phyloP scores from a whole-genome alignment of 768 basidiomycete genomes.

The Arthromyces matolae region DNA sequence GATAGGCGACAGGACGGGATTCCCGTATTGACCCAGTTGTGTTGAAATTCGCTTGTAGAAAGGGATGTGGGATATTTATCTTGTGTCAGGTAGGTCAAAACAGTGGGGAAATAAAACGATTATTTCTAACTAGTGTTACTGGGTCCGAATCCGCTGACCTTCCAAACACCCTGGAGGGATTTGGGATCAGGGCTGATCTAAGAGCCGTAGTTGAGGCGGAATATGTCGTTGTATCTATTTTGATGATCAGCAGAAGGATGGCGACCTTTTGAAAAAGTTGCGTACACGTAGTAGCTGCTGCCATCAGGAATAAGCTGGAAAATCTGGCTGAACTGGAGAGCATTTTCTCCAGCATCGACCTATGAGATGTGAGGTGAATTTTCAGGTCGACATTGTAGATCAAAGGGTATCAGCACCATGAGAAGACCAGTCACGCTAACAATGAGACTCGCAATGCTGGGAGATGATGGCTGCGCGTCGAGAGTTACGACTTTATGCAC shows the following conservation, averaged over 20 bases:
- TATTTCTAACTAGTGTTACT: constrained; percentile 11
- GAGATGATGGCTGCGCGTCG: constrained; percentile 84
- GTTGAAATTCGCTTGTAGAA: too few species aligned
- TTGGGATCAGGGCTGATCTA: constrained; percentile 18
- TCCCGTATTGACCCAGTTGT: too few species aligned
- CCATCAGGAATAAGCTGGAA: constrained; percentile 88
- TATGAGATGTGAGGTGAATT: constrained; percentile 25
- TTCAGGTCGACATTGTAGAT: neutral
- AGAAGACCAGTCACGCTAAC: constrained; percentile 90
- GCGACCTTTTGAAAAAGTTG: constrained; percentile 9
- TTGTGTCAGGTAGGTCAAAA: constrained; percentile 4
- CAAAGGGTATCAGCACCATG: constrained; percentile 42
- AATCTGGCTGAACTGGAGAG: constrained; percentile 87
- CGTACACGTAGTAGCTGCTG: constrained; percentile 80
- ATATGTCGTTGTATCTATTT: constrained; percentile 78
- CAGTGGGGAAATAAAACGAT: constrained; percentile 7
- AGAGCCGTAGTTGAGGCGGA: constrained; percentile 86
- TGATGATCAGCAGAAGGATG: neutral
- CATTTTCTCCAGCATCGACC: constrained; percentile 79
- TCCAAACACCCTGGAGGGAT: neutral
- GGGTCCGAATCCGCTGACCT: constrained; percentile 3
- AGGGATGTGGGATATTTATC: too few species aligned
- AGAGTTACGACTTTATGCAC: constrained; percentile 76
- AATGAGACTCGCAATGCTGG: constrained; percentile 50
- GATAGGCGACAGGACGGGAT: too few species aligned